Percentiles rank a stretch among this genome's conserved stretches.
phyloP scores from a whole-genome alignment of 495 filamentous ascomycete species.

The Amorphotheca resinae region DNA sequence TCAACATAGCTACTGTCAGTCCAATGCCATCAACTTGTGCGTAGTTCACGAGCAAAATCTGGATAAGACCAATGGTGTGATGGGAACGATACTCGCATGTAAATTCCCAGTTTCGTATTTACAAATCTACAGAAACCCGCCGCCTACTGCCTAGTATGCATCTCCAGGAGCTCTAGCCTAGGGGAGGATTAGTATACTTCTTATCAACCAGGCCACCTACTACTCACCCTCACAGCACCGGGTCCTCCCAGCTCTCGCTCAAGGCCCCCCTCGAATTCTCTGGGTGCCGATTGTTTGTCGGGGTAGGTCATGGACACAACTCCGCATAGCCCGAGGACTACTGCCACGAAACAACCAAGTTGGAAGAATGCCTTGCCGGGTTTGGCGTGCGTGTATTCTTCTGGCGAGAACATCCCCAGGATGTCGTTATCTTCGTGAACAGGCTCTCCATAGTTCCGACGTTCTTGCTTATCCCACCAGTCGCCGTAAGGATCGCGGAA shows the following conservation, averaged over 20 bases:
- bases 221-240: conserved; percentile 35
- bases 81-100: background rate
- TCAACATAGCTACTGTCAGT: too few relatives aligned
- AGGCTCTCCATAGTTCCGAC: conserved; percentile 89
- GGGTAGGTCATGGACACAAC: conserved; percentile 65
- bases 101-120: conserved; percentile 14
- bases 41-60: background rate
- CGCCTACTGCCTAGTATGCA: background rate
- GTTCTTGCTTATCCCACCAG: conserved; percentile 97
- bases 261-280: conserved; percentile 72
- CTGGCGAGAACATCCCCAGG: conserved; percentile 76
- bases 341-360: conserved; percentile 59
- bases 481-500: conserved; percentile 85
- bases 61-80: background rate
- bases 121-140: conserved; percentile 8
- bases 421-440: conserved; percentile 97
- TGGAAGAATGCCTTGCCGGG: conserved; percentile 60
- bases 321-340: conserved; percentile 57
- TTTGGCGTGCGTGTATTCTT: conserved; percentile 78
- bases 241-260: conserved; percentile 75
- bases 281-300: conserved; percentile 67
- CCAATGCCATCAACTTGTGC: too few relatives aligned
- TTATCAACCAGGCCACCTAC: background rate
- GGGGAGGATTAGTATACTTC: conserved; percentile 2
- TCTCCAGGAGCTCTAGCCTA: conserved; percentile 20